phyloP scores from a whole-genome alignment of 805 yeast species.

The Candida railenensis region DNA sequence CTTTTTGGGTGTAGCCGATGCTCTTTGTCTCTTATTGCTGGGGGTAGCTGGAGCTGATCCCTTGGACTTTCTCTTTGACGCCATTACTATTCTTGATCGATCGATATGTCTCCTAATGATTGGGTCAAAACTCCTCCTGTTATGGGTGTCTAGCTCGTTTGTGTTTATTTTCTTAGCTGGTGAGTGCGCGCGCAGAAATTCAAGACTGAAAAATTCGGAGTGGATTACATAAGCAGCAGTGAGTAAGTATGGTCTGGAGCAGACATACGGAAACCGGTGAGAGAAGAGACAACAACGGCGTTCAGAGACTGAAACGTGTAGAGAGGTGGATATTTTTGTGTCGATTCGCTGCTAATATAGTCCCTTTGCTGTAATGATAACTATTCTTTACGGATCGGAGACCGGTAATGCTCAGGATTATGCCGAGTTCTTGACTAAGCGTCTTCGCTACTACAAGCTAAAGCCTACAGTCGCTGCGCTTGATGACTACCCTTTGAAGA shows the following conservation, averaged over 20 bases:
- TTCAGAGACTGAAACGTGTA: too few species aligned
- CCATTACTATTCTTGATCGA: conserved; percentile 12
- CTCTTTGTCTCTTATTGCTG: conserved; percentile 14
- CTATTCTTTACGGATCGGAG: conserved; percentile 84
- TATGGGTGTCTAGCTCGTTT: too few species aligned
- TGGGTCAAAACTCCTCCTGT: too few species aligned
- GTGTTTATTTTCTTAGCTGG: too few species aligned
- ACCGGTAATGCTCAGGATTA: conserved; percentile 90
- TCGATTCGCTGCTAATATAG: too few species aligned
- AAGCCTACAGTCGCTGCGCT: conserved; percentile 49
- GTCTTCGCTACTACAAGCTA: conserved; percentile 54
- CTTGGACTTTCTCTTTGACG: conserved; percentile 19
- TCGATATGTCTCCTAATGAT: neutral
- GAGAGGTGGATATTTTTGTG: too few species aligned
- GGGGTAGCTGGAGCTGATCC: conserved; percentile 6
- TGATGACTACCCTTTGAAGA: conserved; percentile 59
- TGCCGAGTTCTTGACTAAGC: conserved; percentile 61
- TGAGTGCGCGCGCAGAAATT: too few species aligned
- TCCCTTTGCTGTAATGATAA: conserved; percentile 33
- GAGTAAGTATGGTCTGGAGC: too few species aligned
- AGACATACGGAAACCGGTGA: too few species aligned
- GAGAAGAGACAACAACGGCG: too few species aligned
- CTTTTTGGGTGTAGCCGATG: neutral
- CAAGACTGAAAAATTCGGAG: too few species aligned
- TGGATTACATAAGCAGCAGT: too few species aligned